Conservation (phyloP, 164 flowering plant genomes). For the Vitis vinifera region DNA sequence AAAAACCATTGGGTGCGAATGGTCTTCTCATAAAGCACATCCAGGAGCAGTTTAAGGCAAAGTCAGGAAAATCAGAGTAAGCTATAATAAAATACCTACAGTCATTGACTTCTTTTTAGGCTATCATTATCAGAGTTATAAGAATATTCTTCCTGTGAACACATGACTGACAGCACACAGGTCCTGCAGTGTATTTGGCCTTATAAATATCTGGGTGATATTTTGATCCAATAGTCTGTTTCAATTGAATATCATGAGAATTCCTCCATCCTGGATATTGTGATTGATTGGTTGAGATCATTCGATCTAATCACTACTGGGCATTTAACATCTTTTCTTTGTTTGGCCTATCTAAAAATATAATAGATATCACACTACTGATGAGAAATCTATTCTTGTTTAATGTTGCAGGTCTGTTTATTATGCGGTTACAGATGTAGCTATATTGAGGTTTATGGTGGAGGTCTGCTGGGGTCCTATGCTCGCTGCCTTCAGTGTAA, state of each 20-base stretch:
- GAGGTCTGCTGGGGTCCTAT: constrained; percentile 99
- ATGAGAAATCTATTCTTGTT: neutral
- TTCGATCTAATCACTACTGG: neutral
- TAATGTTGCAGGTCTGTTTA: constrained; percentile 66
- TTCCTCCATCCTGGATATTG: neutral
- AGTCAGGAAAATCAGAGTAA: constrained; percentile 93
- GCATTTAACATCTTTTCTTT: neutral
- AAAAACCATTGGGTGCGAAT: constrained; percentile 91
- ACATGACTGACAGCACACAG: too few relatives aligned
- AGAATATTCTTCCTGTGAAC: neutral
- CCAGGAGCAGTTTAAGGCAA: constrained; percentile 94
- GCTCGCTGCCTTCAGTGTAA: constrained; percentile 97
- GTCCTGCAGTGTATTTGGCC: too few relatives aligned
- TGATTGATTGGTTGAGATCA: neutral
- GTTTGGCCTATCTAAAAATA: neutral
- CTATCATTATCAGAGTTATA: neutral
- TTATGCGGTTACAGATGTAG: constrained; percentile 76
- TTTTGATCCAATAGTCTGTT: too few relatives aligned
- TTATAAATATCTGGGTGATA: too few relatives aligned
- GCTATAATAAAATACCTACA: constrained; percentile 9
- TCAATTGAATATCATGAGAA: too few relatives aligned
- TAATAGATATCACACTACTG: neutral
- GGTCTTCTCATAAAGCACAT: constrained; percentile 86
- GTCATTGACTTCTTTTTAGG: neutral
- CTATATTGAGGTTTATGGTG: constrained; percentile 92